Base-by-base conservation (phyloP, 176 grass and related monocot species). In the Rhynchospora tenuis region DNA sequence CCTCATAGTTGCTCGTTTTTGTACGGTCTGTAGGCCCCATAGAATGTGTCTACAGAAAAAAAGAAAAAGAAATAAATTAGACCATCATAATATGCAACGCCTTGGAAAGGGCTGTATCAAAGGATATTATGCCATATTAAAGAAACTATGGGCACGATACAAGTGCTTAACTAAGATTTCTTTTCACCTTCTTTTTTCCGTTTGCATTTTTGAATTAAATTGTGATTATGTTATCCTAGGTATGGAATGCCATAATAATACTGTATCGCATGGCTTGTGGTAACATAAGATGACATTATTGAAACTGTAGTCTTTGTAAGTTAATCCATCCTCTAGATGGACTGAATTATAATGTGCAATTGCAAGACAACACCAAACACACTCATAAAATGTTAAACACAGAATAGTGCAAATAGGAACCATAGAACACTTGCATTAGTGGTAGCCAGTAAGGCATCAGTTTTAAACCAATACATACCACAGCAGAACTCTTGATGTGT, bases 401-500 rank as follows among this genome's bases (percentile, higher is more conserved):
- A 69, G 4, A n/a, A 26, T 7, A 58, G 3, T 11, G 31, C 38
- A 52, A 9, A 83, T 51, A 70, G 33, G 8, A 73, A 47, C 43
- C 4, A 73, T 73, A 85, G 43, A 33, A 85, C 31, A 61, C 17
- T 10, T 76, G 55, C 9, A 52, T 7, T 28, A 9, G 33, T 58
- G 43, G 5, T 38, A 68, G 54, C 20, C 54, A 86, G 43, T 16
- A 44, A 85, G 59, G 56, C 78, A n/a, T 19, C 51, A 81, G 76
- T 84, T 71, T 8, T 20, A 28, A 84, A 67, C 12, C 71, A 71
- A 50, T 8, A 55, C 73, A 84, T 95, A 95, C 90, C 84, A 16
- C 46, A 81, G 76, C 66, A 45, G 73, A 87, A n/a, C 90, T 80
- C 82, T 94, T 92, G 12, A 89, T 90, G 23, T 80, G 83, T 2